Conservation (phyloP, 352 stramenopile genomes). For the Globisporangium uncinulatum region DNA sequence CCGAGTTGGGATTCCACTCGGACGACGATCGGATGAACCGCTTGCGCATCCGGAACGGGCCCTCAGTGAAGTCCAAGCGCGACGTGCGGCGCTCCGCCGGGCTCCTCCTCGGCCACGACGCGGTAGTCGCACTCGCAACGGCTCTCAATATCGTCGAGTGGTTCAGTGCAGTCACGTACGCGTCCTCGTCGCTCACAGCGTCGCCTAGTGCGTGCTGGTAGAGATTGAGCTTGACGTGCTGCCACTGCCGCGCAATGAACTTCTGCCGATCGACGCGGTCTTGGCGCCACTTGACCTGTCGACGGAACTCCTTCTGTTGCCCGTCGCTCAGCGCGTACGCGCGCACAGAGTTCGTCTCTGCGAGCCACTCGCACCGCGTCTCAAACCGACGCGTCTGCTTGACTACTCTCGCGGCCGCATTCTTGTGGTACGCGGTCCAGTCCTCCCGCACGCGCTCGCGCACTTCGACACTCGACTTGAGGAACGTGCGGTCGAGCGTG, state of each 20-base stretch:
- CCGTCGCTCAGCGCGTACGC: constrained; percentile 32
- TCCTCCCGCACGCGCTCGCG: constrained; percentile 49
- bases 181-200: constrained; percentile 4
- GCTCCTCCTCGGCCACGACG: neutral
- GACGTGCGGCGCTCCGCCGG: constrained; percentile 2
- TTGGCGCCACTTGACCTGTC: constrained; percentile 64
- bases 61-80: constrained; percentile 65
- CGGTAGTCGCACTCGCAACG: neutral
- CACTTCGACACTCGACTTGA: constrained; percentile 39
- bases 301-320: constrained; percentile 46
- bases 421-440: constrained; percentile 49
- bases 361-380: constrained; percentile 32
- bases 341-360: constrained; percentile 24
- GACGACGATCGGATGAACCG: constrained; percentile 17
- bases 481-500: constrained; percentile 52
- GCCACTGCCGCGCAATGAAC: constrained; percentile 52
- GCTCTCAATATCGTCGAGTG: constrained; percentile 5
- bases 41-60: constrained; percentile 62
- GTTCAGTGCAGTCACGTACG: neutral
- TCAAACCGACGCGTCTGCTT: constrained; percentile 44
- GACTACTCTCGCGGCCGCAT: constrained; percentile 15
- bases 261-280: constrained; percentile 59
- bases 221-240: constrained; percentile 25
- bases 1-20: no score
- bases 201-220: constrained; percentile 20